Evolutionary conservation across 2,329 filamentous ascomycete species (phyloP), one percentile per base, ranked within the genome.

Genomic region (Talaromyces sp.): DNA sequence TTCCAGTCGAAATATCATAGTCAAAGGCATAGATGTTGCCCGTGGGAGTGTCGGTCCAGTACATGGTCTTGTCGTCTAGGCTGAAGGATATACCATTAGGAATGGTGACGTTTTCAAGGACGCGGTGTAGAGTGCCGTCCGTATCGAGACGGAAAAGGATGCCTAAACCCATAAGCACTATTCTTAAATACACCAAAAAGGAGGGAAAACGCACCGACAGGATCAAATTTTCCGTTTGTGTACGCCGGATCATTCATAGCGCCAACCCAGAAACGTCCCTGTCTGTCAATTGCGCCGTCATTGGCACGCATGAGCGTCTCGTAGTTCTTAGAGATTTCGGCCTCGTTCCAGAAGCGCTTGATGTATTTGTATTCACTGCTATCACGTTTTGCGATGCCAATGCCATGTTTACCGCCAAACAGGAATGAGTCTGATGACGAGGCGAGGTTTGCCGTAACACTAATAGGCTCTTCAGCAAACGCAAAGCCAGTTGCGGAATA

Each of bases 41-140:
- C 31, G 84, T 85, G 5, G 87, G 86, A 52, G 90, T 90, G 80
- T 95, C 88, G 27, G 90, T 91, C 73, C 92, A 89, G 82, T 90
- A 95, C 83, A 92, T 86, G 65, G 82, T 91, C 72, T 84, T 86
- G 71, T 84, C 82, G 73, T 90, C 86, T 13, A 85, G 83, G 37
- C 89, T 91, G 89, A 90, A 95, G 68, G 89, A 88, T 39, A 92
- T 85, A 56, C 89, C 88, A 78, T 95, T 95, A 66, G 92, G 91
- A 69, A 95, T 93, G 35, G 83, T 88, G 68, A 93, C 84, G 59
- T 81, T 80, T 58, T 83, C 79, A 65, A 88, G 81, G 54, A 89
- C 79, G 45, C 84, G 82, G 68, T 85, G 80, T 63, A 87, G 81
- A 27, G 81, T 79, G 43, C 85, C 79, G 72, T 86, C 82, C 22